Evolutionary conservation across 202 grass and related monocot genomes (phyloP), one percentile per base, ranked within the genome.

Genomic region (Panicum hallii): DNA sequence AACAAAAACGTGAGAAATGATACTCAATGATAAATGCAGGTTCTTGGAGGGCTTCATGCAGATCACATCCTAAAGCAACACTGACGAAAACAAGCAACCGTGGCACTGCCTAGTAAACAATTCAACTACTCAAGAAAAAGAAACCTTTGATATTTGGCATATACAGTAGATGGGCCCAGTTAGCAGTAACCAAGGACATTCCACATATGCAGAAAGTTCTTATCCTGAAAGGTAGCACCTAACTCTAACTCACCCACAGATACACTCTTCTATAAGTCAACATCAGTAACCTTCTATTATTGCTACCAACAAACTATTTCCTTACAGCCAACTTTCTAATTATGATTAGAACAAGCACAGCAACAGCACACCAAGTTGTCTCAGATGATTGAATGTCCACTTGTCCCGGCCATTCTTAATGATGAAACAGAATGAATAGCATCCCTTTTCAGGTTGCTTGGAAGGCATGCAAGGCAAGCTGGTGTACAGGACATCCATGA

Each of bases 361-460:
- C 49, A 79, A 90, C 73, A 86, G 81, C 43, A 74, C 56, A 67
- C 61, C 84, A 79, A 83, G 44, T 70, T 70, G 80, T 68, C 62
- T 74, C 62, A 77, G 63, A 76, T 57, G 65, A 71, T 47, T 41
- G 8, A 73, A 58, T 77, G 82, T 66, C 75, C 34, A 65, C 66
- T 71, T 75, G 74, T 36, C 83, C 88, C 55, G 74, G 14, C 34
- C 61, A 85, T 70, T 69, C 74, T 54, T 52, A 50, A 84, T 84
- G 87, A 82, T 81, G 83, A 62, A 73, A 87, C 75, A 84, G 46
- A 83, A 79, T 70, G 52, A 69, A 87, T 54, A 44, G 34, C 79
- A 80, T 63, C 68, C 20, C 47, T 90, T 89, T 83, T 83, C 84
- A 83, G 84, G 68, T 79, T 90, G 88, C 84, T 90, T 90, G 50